phyloP scores from a whole-genome alignment of 148 eudicot species.

The Rhododendron vialii region DNA sequence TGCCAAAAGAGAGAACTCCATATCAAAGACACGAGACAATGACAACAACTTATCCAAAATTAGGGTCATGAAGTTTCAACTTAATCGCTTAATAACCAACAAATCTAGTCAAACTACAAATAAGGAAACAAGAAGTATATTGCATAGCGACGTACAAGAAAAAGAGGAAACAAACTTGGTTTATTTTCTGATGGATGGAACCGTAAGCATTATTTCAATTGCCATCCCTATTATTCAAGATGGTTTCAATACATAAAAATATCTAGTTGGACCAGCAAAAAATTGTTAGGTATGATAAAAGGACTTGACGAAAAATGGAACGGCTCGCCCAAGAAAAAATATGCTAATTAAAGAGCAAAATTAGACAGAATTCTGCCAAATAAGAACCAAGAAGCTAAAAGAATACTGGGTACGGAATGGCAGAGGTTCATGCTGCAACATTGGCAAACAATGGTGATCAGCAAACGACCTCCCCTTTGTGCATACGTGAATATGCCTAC shows the following conservation, averaged over 20 bases:
- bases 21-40: background rate
- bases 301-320: background rate
- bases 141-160: background rate
- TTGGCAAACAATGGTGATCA: background rate
- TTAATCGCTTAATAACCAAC: background rate
- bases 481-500: background rate
- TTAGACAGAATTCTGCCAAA: background rate
- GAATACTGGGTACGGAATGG: background rate
- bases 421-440: background rate
- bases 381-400: background rate
- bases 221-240: background rate
- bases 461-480: background rate
- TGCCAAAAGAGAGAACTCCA: slow-evolving; percentile 10
- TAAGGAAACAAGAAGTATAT: background rate
- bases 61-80: background rate
- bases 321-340: background rate
- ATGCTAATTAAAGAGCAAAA: background rate
- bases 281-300: background rate
- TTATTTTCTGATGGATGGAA: background rate
- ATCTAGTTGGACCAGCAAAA: background rate
- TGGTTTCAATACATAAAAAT: background rate
- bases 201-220: background rate
- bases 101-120: background rate
- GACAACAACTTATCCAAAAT: background rate
- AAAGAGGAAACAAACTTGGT: background rate